A percentile compares a stretch with the other conserved stretches of the same genome.
phyloP scores from a whole-genome alignment of 768 basidiomycete species.

The Tricholomella constricta region DNA sequence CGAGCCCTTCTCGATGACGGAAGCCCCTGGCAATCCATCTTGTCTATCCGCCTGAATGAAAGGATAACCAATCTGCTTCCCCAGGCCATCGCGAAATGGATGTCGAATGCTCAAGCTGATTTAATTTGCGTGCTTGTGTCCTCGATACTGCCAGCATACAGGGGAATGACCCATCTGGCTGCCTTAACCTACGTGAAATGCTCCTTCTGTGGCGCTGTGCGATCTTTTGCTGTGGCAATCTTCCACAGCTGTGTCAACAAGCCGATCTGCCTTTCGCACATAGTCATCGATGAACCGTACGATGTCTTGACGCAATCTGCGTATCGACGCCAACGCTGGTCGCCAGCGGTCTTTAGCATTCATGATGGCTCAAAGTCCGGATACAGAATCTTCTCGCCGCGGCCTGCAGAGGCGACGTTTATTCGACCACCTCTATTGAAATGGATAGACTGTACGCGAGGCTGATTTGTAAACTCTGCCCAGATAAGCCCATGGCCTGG shows the following conservation, averaged over 20 bases:
- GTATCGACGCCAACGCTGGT: not conserved
- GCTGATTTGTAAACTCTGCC: slow-evolving; percentile 7
- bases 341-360: not conserved
- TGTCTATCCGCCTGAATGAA: too few species aligned
- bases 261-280: not conserved
- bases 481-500: slow-evolving; percentile 5
- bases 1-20: not conserved
- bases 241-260: slow-evolving; percentile 1
- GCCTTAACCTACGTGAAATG: not conserved
- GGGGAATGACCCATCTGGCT: not conserved
- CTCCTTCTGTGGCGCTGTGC: not conserved
- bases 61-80: not conserved
- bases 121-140: not conserved
- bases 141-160: not conserved
- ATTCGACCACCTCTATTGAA: slow-evolving; percentile 4
- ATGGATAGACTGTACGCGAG: not conserved
- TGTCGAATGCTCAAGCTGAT: not conserved
- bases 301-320: not conserved
- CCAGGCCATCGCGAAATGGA: not conserved
- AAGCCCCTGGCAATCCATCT: too few species aligned
- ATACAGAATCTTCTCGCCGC: slow-evolving; percentile 4
- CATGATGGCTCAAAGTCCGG: not conserved
- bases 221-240: not conserved
- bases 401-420: not conserved
- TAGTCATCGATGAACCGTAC: not conserved